Conservation (phyloP, 306 rosid species). For the Pachyrhizus erosus region DNA sequence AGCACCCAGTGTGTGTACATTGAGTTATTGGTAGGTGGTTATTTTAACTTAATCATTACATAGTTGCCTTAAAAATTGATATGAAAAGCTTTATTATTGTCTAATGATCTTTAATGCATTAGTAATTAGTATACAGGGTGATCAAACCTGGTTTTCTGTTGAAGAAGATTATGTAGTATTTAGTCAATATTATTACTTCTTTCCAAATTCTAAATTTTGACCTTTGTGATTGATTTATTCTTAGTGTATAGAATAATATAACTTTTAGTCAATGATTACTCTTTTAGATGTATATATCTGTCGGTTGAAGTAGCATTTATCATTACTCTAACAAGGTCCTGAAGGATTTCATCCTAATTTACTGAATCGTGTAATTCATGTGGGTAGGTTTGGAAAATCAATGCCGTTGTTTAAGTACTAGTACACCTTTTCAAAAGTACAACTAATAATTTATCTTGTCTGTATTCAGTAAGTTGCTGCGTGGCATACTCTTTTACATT, state of each 20-base stretch:
- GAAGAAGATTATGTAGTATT: not conserved
- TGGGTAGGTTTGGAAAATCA: not conserved
- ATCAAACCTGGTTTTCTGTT: not conserved
- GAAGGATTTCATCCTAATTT: not conserved
- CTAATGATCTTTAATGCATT: no score
- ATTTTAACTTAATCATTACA: not conserved
- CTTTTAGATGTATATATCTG: not conserved
- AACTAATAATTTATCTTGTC: not conserved
- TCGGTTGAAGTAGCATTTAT: not conserved
- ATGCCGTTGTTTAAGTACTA: not conserved
- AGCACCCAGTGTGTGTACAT: no score
- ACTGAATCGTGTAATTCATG: not conserved
- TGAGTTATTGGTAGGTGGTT: no score
- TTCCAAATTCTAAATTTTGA: not conserved
- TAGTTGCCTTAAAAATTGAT: not conserved
- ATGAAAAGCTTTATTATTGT: not conserved
- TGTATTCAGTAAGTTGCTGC: not conserved
- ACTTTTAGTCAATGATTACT: not conserved
- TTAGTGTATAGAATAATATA: not conserved
- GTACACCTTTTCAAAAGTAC: not conserved
- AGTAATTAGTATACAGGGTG: no score
- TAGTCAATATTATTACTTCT: not conserved
- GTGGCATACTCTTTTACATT: no score
- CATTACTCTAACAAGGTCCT: not conserved
- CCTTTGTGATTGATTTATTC: not conserved